Base-by-base conservation (phyloP, 2,329 filamentous ascomycete genomes). In the Curvularia spicifera region DNA sequence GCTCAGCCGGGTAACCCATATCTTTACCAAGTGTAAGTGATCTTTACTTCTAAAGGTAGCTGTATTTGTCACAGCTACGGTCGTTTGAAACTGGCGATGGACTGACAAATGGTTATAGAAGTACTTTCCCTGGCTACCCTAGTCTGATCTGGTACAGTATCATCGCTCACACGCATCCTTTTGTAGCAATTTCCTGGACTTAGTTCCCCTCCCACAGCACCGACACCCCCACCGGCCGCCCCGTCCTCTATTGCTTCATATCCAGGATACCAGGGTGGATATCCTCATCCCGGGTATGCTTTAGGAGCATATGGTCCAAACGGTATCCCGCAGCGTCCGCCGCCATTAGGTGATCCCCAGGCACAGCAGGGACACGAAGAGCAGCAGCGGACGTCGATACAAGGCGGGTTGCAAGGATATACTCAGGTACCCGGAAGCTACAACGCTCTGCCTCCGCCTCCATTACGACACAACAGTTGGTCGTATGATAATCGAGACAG, bases 1-100 rank as follows among this genome's bases (percentile, higher is more conserved):
- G 61, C 60, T 43, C 62, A 59, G 37, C 59, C 65, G 44, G 54
- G 51, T 46, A 66, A 63, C 40, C 64, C 66, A 46, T 66, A 66
- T 64, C 64, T 66, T 58, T 70, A 65, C 49, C 67, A 68, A 37
- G 71, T 75, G 71, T 72, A 56, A 56, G 70, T 69, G 20, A 20
- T 29, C 18, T 18, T 18, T 18, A 18, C 18, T 18, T 18, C 18
- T 18, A 18, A 18, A 18, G 18, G 18, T 18, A 18, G 18, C 18
- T 18, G 18, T 18, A 18, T 18, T 18, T 18, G 18, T 18, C 18
- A 18, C 18, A 18, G 1, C 33, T 10, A 9, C 40, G 9, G 18
- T 7, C 7, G 28, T 39, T 47, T 47, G 24, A 12, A 2, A 51
- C 20, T 18, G 28, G 10, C n/a, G 5, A 50, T 18, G 45, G 33